Percentiles rank a stretch among this genome's conserved stretches.
These are phyloP conservation scores for Xanthoconium purpureum DNA, from an alignment of 768 basidiomycete species.

Conservation along the genomic window DNA sequence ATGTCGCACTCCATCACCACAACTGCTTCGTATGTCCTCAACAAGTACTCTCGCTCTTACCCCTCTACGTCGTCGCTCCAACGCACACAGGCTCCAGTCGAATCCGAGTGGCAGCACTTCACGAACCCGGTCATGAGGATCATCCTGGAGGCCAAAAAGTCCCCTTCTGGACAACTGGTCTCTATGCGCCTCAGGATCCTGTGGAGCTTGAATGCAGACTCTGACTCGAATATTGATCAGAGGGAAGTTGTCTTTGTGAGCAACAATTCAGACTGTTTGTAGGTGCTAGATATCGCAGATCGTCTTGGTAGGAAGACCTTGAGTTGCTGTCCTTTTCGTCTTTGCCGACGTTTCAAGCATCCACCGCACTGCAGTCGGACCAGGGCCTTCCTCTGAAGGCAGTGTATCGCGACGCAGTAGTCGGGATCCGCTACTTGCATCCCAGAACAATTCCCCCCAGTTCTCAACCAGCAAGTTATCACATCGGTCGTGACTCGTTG, in stretches of 20 bases:
- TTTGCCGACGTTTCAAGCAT: conserved; percentile 31
- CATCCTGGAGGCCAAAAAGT: conserved; percentile 57
- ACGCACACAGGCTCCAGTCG: conserved; percentile 20
- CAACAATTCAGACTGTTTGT: neutral
- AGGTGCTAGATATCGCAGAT: neutral
- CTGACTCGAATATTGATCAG: conserved; percentile 40
- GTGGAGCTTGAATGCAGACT: conserved; percentile 51
- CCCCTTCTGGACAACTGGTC: conserved; percentile 47
- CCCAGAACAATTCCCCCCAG: conserved; percentile 35
- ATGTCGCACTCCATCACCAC: conserved; percentile 47
- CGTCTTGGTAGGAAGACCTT: conserved; percentile 61
- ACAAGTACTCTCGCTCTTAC: conserved; percentile 70
- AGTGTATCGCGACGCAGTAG: conserved; percentile 68
- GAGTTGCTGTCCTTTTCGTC: conserved; percentile 69
- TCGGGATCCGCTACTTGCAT: conserved; percentile 74
- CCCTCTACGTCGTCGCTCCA: conserved; percentile 26
- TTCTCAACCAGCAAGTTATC: conserved; percentile 30
- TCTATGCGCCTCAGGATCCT: conserved; percentile 64
- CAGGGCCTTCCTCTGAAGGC: conserved; percentile 76
- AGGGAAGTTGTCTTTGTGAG: conserved; percentile 68
- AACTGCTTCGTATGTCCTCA: conserved; percentile 52
- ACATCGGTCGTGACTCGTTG: neutral
- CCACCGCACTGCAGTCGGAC: conserved; percentile 30
- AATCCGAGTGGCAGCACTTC: conserved; percentile 75
- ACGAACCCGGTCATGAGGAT: conserved; percentile 66